phyloP scores from a whole-genome alignment of 2,329 filamentous ascomycete genomes.

The Neonectria neomacrospora region DNA sequence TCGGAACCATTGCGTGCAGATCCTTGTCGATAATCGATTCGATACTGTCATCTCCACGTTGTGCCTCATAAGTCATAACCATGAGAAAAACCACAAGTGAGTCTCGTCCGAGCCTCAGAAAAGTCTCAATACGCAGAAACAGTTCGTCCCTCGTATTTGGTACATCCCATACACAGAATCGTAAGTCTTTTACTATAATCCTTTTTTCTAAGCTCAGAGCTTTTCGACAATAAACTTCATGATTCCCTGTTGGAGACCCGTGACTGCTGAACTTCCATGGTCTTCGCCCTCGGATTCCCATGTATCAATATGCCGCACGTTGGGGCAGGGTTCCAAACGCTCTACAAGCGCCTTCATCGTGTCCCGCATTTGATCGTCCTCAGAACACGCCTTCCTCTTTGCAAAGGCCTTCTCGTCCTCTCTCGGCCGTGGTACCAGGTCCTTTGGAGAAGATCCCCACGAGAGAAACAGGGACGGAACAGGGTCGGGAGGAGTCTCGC shows the following conservation, averaged over 20 bases:
- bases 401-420: conserved; percentile 48
- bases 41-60: conserved; percentile 59
- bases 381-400: conserved; percentile 39
- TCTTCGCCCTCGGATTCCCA: conserved; percentile 45
- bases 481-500: conserved; percentile 24
- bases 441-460: conserved; percentile 46
- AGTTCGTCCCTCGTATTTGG: conserved; percentile 58
- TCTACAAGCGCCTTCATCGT: conserved; percentile 31
- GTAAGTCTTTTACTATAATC: not conserved
- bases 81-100: conserved; percentile 49
- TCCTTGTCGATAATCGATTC: conserved; percentile 51
- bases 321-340: conserved; percentile 33
- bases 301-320: conserved; percentile 35
- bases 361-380: conserved; percentile 40
- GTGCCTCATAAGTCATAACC: conserved; percentile 40
- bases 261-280: conserved; percentile 38
- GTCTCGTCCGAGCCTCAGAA: conserved; percentile 57
- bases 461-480: conserved; percentile 50
- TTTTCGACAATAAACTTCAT: conserved; percentile 38
- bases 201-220: not conserved
- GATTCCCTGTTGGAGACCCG: conserved; percentile 38
- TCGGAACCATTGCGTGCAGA: too few species aligned
- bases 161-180: conserved; percentile 42
- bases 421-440: conserved; percentile 39
- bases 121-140: conserved; percentile 49